Evolutionary conservation across 495 filamentous ascomycete species (phyloP), one percentile per base, ranked within the genome.

Genomic region (Trichoderma erinaceum): DNA sequence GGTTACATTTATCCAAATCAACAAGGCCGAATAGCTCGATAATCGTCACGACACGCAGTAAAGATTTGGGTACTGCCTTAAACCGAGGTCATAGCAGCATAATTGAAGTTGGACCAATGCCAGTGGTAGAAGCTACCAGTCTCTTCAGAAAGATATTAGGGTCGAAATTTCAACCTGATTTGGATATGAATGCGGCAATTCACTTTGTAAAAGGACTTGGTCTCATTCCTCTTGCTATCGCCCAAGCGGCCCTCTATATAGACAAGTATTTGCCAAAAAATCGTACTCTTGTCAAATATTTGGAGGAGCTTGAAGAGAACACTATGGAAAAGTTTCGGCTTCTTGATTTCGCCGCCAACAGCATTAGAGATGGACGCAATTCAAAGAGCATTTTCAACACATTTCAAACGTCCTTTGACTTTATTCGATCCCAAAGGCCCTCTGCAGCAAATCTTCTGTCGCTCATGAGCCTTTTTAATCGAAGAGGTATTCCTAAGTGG

Each of bases 221-320:
- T 25, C 73, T 71, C 48, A 74, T 84, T 4, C 83, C 82, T 7
- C 73, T 86, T 8, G 83, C 83, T 7, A 74, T 85, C 35, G 74
- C 70, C 41, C 83, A 85, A 68, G 83, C 83, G 4, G 74, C 80
- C 15, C 75, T 81, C 11, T 86, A 79, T 68, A 82, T 86, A 16
- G 77, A 77, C 63, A 73, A 78, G 67, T 16, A 12, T 16, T 44
- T 16, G 41, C 41, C 41, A 12, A 44, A 44, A 16, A 4, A 1
- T 4, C 1, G 1, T 29, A 29, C 29, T 29, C 29, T 29, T 29
- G 29, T 10, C 12, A 18, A 7, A 0, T 6, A 46, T 46, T 12
- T 18, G 43, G 8, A 12, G 7, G 12, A 3, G 3, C 7, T 13
- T 7, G 3, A 12, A 46, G 43, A 46, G 7, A 12, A 3, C 43